Base-by-base conservation (phyloP, 306 rosid genomes). In the Citrullus amarus region DNA sequence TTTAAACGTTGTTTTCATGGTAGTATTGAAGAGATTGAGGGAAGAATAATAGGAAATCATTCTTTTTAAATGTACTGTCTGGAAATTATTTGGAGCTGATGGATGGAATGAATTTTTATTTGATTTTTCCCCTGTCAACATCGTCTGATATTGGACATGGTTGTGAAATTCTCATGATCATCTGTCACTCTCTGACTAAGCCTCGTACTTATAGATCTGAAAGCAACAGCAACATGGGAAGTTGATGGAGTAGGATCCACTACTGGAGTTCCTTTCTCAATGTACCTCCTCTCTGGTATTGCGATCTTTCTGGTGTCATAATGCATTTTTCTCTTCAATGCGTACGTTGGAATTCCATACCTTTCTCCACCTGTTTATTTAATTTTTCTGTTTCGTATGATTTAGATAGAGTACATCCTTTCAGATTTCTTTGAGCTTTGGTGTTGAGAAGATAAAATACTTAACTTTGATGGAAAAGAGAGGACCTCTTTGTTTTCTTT, bases 201-300 rank as follows among this genome's bases (percentile, higher is more conserved):
- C 43, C 59, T 68, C 81, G 73, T 54, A 75, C 71, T 48, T 85
- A 78, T 88, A 95, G 99, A 90, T 86, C 61, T 95, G 84, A 92
- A 85, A 88, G 90, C 96, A 55, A 86, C 83, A 70, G 92, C 99
- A 80, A 87, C 97, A 15, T 92, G 99, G 99, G 99, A 92, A 92
- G 86, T 95, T 83, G 99, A 95, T 78, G 92, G 88, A 84, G 86
- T 85, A 46, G 97, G 98, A 81, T 85, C 80, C 36, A 75, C 78
- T 60, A 86, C 97, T 13, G 87, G 90, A 77, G 77, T 92, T 81
- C 93, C 97, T 78, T 85, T 67, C 80, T 91, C 97, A 41, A 92
- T 92, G 99, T 95, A 95, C 85, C 99, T 95, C 83, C 86, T 88
- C 66, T 91, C 96, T 54, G 97, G 97, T 95, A 94, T 69, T 78